These are phyloP conservation scores for Cenchrus fungigraminus DNA, from an alignment of 176 grass and related monocot species.

Conservation along the genomic window DNA sequence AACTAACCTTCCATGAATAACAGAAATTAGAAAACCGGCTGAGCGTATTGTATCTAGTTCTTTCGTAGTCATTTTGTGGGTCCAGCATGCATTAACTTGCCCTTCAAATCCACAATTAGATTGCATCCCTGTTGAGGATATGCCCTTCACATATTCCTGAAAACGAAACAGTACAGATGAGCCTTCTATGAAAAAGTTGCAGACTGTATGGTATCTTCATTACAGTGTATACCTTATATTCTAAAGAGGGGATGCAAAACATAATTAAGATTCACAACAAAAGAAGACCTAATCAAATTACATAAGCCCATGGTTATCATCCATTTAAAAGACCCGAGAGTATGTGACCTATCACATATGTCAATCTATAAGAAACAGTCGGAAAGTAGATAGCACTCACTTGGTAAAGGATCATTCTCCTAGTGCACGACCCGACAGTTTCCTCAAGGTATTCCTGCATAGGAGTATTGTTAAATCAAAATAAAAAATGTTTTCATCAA, in stretches of 20 bases:
- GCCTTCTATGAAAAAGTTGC: background rate
- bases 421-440: constrained; percentile 74
- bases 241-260: constrained; percentile 19
- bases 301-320: background rate
- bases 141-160: constrained; percentile 90
- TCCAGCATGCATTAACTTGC: constrained; percentile 96
- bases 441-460: constrained; percentile 96
- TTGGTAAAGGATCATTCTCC: constrained; percentile 82
- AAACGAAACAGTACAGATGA: background rate
- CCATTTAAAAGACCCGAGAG: background rate
- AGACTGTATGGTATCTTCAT: background rate
- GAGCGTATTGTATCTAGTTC: constrained; percentile 74
- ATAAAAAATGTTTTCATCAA: background rate
- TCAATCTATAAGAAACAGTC: background rate
- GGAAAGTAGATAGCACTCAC: constrained; percentile 56
- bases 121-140: constrained; percentile 95
- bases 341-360: background rate
- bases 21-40: constrained; percentile 81
- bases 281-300: constrained; percentile 1
- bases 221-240: background rate
- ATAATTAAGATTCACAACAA: background rate
- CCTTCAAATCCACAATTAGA: constrained; percentile 92
- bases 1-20: constrained; percentile 95
- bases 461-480: background rate
- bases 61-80: constrained; percentile 71